These are phyloP conservation scores for Tricholoma sp. DNA, from an alignment of 768 basidiomycete species.

Conservation along the genomic window DNA sequence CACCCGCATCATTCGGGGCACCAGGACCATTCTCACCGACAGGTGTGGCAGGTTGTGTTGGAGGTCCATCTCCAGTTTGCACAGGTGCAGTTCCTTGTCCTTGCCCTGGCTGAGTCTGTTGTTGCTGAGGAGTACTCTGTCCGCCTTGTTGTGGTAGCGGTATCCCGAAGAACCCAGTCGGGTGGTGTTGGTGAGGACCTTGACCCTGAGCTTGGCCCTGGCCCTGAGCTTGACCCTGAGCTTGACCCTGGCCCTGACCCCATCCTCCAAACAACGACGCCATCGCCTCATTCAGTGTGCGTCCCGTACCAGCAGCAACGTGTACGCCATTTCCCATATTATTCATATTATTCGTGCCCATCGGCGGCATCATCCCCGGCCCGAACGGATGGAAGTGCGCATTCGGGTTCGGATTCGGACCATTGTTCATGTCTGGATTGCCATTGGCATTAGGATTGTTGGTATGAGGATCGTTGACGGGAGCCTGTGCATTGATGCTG, in stretches of 20 bases:
- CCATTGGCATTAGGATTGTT: neutral
- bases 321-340: slow-evolving; percentile 9
- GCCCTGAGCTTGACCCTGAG: neutral
- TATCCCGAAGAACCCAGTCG: neutral
- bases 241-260: neutral
- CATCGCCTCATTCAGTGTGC: slow-evolving; percentile 23
- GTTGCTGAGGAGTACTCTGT: neutral
- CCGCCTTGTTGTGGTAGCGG: neutral
- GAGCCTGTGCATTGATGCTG: neutral
- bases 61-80: neutral
- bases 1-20: neutral
- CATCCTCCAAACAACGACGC: slow-evolving; percentile 16
- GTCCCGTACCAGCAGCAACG: slow-evolving; percentile 16
- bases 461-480: neutral
- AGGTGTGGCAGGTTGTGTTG: neutral
- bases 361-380: neutral
- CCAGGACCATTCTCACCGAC: neutral
- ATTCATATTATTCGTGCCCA: neutral
- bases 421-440: neutral
- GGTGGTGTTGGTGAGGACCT: slow-evolving; percentile 8
- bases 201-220: neutral
- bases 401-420: neutral
- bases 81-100: neutral
- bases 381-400: neutral
- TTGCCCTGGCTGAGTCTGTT: neutral